A percentile compares a stretch with the other conserved stretches of the same genome.
These are phyloP conservation scores for Kwoniella sp. DNA, from an alignment of 768 basidiomycete species.

Conservation along the genomic window DNA sequence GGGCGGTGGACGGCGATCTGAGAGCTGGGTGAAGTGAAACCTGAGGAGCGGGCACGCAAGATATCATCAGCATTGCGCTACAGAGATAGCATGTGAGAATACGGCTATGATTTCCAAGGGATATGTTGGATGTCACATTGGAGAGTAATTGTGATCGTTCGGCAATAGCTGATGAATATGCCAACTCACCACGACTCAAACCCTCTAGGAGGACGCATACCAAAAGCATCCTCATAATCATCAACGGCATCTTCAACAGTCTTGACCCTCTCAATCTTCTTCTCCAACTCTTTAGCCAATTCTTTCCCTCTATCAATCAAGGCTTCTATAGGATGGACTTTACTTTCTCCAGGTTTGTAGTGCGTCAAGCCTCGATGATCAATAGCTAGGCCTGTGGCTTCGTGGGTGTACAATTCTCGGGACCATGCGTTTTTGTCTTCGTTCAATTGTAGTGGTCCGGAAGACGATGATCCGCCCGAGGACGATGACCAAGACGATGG, in stretches of 20 bases:
- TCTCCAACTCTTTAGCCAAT: slow-evolving; percentile 26
- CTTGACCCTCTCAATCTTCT: slow-evolving; percentile 26
- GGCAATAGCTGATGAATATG: too few relatives aligned
- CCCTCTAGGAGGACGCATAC: slow-evolving; percentile 39
- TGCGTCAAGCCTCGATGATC: slow-evolving; percentile 28
- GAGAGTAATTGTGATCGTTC: too few relatives aligned
- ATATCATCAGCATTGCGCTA: background rate
- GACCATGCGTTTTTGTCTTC: slow-evolving; percentile 10
- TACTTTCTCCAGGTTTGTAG: background rate
- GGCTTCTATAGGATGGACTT: slow-evolving; percentile 36
- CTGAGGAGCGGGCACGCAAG: slow-evolving; percentile 5
- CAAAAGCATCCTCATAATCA: slow-evolving; percentile 38
- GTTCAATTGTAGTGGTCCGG: background rate
- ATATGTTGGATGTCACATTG: too few relatives aligned
- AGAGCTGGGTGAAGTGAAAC: slow-evolving; percentile 37
- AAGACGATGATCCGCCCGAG: background rate
- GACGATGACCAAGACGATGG: slow-evolving; percentile 1
- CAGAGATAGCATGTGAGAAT: too few relatives aligned
- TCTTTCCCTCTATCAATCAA: slow-evolving; percentile 39
- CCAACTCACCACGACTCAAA: slow-evolving; percentile 39
- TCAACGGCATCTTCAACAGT: slow-evolving; percentile 36
- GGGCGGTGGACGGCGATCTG: slow-evolving; percentile 25
- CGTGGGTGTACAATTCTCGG: slow-evolving; percentile 12
- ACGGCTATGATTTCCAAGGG: too few relatives aligned
- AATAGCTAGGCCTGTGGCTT: slow-evolving; percentile 6